Base-by-base conservation (phyloP, 2,329 filamentous ascomycete genomes). In the Aspergillus sp. region DNA sequence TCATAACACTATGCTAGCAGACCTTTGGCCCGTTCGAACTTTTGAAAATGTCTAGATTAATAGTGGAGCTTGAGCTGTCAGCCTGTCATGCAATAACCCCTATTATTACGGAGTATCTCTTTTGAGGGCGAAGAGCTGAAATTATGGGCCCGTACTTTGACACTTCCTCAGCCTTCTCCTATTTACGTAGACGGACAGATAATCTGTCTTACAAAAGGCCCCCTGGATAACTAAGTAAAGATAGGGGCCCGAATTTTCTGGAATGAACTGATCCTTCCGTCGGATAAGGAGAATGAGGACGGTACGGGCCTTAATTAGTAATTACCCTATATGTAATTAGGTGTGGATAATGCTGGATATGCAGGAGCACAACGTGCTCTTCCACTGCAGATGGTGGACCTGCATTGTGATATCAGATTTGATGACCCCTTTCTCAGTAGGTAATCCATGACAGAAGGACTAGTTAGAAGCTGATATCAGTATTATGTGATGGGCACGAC, bases 191-290 rank as follows among this genome's bases (percentile, higher is more conserved):
- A 27, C 11, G 12, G 19, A 49, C 14, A 21, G 48, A 51, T 31
- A 41, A 51, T 27, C 44, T n/a, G 25, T 31, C 43, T 45, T 17
- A 46, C 44, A 17, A 46, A 23, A 23, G 27, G 15, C 15, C 14
- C n/a, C 21, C 23, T 15, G 14, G 14, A 15, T 46, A 19, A 19
- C 19, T 19, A 6, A 27, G 23, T 14, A 46, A 14, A 46, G 2
- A 2, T 25, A 51, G 37, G 35, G 37, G 14, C 37, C 15, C 46
- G 23, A 50, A 41, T 25, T 23, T 41, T 51, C 35, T 41, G 21
- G 48, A 51, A 51, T 21, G 19, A 27, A 70, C 66, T 65, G 63
- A 71, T 69, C 58, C 52, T 25, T 56, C 43, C n/a, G 25, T 8
- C 33, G 14, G 11, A 19, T 31, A 41, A 41, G 37, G 35, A 44